Conservation (phyloP, 768 basidiomycete genomes). For the Russula sp. region DNA sequence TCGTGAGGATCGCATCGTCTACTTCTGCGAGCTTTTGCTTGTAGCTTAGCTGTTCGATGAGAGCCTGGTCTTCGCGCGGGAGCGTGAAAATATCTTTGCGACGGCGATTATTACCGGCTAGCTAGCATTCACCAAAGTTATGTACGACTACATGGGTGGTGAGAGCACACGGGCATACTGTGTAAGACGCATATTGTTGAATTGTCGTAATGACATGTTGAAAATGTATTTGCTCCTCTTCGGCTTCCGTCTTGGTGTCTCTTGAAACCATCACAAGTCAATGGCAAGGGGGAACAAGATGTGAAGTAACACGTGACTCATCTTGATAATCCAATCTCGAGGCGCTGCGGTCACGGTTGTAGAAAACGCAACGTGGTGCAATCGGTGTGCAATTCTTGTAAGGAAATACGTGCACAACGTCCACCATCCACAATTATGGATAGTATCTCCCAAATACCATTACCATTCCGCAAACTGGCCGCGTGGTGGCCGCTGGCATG, state of each 20-base stretch:
- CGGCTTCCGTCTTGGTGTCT: conserved; percentile 34
- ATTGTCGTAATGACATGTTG: conserved; percentile 73
- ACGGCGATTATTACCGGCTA: conserved; percentile 60
- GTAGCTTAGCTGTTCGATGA: conserved; percentile 70
- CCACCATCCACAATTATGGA: too few relatives aligned
- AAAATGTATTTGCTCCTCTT: conserved; percentile 70
- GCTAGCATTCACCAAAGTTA: conserved; percentile 35
- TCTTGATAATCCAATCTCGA: background rate
- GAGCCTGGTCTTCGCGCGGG: conserved; percentile 61
- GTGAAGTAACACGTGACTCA: background rate
- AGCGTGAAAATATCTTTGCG: conserved; percentile 76
- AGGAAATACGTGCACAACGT: too few relatives aligned
- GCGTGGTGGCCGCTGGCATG: conserved; percentile 5
- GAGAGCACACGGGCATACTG: conserved; percentile 45
- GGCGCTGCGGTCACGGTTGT: too few relatives aligned
- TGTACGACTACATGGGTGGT: background rate
- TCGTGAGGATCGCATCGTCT: conserved; percentile 76
- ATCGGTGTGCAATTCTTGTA: too few relatives aligned
- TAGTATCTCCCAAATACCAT: too few relatives aligned
- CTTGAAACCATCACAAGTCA: conserved; percentile 20
- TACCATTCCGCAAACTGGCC: too few relatives aligned
- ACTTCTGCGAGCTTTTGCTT: conserved; percentile 74
- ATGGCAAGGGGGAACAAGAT: background rate
- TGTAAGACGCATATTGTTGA: conserved; percentile 69
- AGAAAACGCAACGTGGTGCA: too few relatives aligned